A percentile compares a stretch with the other conserved stretches of the same genome.
phyloP scores from a whole-genome alignment of 306 rosid species.

The Sophora flavescens region DNA sequence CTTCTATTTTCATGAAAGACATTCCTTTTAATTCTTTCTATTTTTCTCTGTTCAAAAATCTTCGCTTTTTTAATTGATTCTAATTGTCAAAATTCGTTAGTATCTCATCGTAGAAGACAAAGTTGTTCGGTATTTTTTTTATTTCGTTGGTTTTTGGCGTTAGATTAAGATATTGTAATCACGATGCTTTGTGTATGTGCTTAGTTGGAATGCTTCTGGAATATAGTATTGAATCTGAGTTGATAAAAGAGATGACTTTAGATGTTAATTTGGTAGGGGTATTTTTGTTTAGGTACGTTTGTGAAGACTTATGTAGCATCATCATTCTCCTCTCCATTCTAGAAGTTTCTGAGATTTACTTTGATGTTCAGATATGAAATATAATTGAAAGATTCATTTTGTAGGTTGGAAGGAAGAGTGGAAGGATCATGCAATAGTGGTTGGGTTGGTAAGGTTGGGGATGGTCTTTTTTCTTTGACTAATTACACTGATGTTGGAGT shows the following conservation, averaged over 20 bases:
- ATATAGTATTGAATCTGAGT: neutral
- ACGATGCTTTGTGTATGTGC: neutral
- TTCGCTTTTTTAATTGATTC: neutral
- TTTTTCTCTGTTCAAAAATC: neutral
- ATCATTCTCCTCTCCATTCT: neutral
- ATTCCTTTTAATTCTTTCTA: neutral
- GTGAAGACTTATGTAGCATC: neutral
- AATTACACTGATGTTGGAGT: no score
- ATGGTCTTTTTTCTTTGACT: neutral
- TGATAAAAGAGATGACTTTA: neutral
- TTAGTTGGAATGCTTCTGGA: neutral
- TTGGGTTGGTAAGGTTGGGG: constrained; percentile 1
- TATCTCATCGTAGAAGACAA: neutral
- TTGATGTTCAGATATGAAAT: neutral
- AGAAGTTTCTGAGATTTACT: neutral
- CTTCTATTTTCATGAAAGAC: neutral
- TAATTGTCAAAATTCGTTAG: neutral
- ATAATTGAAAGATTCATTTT: constrained; percentile 3
- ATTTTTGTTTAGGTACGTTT: neutral
- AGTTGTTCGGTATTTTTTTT: neutral
- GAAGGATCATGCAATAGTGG: neutral
- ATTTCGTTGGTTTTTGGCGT: neutral
- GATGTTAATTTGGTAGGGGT: neutral
- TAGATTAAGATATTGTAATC: neutral
- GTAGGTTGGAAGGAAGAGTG: constrained; percentile 2